These are phyloP conservation scores for Boechera divaricarpa DNA, from an alignment of 345 rosid species.

Conservation along the genomic window DNA sequence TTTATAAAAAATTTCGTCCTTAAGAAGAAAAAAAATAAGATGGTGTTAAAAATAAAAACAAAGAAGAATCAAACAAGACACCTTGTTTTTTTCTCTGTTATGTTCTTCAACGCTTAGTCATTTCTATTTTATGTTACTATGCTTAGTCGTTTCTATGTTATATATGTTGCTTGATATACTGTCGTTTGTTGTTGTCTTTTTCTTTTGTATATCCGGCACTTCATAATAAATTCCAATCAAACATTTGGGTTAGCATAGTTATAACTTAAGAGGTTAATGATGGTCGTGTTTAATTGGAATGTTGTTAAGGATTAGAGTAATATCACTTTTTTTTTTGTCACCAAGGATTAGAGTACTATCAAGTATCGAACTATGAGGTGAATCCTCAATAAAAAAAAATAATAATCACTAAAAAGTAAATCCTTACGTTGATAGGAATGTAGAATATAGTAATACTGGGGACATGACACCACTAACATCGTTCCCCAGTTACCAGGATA, in stretches of 20 bases:
- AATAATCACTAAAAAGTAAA: background rate
- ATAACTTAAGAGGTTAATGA: background rate
- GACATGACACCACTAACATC: background rate
- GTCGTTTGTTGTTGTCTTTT: background rate
- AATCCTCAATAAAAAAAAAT: background rate
- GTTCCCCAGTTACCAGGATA: background rate
- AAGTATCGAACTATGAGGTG: background rate
- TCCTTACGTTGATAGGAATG: background rate
- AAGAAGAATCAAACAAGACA: background rate
- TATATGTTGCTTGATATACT: background rate
- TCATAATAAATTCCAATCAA: constrained; percentile 9
- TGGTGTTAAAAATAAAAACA: background rate
- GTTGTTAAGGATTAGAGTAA: background rate
- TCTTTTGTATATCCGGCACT: background rate
- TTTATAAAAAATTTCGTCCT: constrained; percentile 35
- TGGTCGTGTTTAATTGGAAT: background rate
- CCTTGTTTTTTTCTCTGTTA: constrained; percentile 10
- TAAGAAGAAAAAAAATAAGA: background rate
- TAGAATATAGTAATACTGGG: background rate
- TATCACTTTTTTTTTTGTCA: too few species aligned
- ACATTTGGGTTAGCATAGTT: background rate
- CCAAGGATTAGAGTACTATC: background rate
- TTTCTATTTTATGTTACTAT: background rate
- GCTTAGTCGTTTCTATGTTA: background rate
- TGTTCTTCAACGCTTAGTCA: background rate